Percentiles rank a stretch among this genome's conserved stretches.
phyloP scores from a whole-genome alignment of 345 rosid species.

The Aquilaria yunnanensis region DNA sequence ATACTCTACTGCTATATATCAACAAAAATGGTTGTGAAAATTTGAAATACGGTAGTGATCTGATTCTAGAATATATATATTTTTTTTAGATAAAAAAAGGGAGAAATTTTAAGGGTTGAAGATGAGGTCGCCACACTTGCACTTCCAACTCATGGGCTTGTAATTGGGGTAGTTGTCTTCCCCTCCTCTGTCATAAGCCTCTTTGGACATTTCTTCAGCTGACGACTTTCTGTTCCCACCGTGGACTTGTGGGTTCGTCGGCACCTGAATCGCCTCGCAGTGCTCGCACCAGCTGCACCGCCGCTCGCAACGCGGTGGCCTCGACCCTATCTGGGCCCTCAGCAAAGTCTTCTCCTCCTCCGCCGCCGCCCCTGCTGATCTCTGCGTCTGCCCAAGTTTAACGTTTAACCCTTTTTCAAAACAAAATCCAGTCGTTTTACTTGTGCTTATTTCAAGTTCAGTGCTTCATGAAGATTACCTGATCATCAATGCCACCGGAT shows the following conservation, averaged over 20 bases:
- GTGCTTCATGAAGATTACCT: neutral
- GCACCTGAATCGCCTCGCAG: slow-evolving; percentile 91
- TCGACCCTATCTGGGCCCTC: slow-evolving; percentile 76
- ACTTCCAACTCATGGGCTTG: slow-evolving; percentile 96
- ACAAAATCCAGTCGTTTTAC: neutral
- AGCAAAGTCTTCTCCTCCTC: slow-evolving; percentile 31
- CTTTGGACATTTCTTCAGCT: slow-evolving; percentile 9
- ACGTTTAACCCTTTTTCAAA: neutral
- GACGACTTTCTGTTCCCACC: slow-evolving; percentile 21
- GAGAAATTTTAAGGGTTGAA: slow-evolving; percentile 48
- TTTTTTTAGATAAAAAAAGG: too few relatives aligned
- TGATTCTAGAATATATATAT: neutral
- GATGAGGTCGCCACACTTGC: slow-evolving; percentile 89
- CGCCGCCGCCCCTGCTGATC: neutral
- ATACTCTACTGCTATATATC: neutral
- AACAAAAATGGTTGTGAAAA: neutral
- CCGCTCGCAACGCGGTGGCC: slow-evolving; percentile 85
- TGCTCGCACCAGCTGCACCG: slow-evolving; percentile 71
- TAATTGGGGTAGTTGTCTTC: slow-evolving; percentile 65
- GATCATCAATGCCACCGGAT: slow-evolving; percentile 32
- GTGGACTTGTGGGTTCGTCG: slow-evolving; percentile 57
- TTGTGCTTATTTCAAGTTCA: neutral
- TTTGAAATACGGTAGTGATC: neutral
- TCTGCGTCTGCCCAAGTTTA: slow-evolving; percentile 13
- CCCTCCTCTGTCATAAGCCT: slow-evolving; percentile 60